A percentile compares a stretch with the other conserved stretches of the same genome.
phyloP scores from a whole-genome alignment of 2,329 filamentous ascomycete species.

The Pseudopyricularia javanii region DNA sequence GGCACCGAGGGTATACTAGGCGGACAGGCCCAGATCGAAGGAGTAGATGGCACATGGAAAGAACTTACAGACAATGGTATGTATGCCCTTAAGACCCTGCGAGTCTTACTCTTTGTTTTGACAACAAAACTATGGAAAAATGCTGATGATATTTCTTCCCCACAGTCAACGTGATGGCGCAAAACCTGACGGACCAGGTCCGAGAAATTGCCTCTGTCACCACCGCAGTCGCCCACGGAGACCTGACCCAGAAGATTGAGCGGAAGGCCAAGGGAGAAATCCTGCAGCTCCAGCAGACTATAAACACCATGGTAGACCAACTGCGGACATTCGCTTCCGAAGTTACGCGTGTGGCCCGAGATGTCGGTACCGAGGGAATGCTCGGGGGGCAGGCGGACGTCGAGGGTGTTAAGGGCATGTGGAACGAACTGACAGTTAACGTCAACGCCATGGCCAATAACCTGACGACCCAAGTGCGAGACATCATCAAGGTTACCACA shows the following conservation, averaged over 20 bases:
- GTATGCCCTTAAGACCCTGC: slow-evolving; percentile 7
- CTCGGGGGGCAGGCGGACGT: slow-evolving; percentile 74
- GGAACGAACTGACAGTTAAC: slow-evolving; percentile 77
- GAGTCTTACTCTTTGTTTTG: neutral
- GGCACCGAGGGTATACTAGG: slow-evolving; percentile 91
- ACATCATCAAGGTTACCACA: slow-evolving; percentile 76
- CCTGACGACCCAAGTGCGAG: slow-evolving; percentile 77
- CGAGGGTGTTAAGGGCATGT: slow-evolving; percentile 76
- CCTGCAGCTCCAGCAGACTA: slow-evolving; percentile 70
- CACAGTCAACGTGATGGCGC: slow-evolving; percentile 70
- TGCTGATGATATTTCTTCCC: slow-evolving; percentile 13
- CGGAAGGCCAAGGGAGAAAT: slow-evolving; percentile 73
- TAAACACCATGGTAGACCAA: slow-evolving; percentile 85
- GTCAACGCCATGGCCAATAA: slow-evolving; percentile 85
- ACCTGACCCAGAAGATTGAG: slow-evolving; percentile 75
- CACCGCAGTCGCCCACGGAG: slow-evolving; percentile 70
- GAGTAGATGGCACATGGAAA: slow-evolving; percentile 95
- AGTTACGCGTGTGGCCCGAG: slow-evolving; percentile 70
- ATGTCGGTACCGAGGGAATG: slow-evolving; percentile 76
- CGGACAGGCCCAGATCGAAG: slow-evolving; percentile 85
- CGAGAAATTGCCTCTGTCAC: slow-evolving; percentile 78
- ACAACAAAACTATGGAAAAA: neutral
- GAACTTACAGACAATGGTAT: slow-evolving; percentile 79
- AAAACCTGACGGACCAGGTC: slow-evolving; percentile 73
- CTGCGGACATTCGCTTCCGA: slow-evolving; percentile 73